phyloP scores from a whole-genome alignment of 352 stramenopile genomes.

The Phytophthora capsici region DNA sequence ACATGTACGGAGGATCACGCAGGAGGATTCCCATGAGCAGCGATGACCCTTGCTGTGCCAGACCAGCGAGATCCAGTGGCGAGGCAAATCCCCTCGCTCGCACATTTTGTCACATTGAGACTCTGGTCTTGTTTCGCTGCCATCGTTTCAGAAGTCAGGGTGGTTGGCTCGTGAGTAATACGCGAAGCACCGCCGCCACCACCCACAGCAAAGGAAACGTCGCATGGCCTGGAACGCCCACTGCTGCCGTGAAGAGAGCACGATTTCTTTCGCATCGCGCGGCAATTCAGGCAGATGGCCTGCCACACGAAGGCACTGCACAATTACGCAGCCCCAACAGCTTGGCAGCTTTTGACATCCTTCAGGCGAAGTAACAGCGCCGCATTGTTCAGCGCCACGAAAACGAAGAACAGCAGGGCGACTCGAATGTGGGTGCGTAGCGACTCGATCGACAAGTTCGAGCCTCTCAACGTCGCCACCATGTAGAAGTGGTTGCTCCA shows the following conservation, averaged over 20 bases:
- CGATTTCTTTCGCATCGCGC: slow-evolving; percentile 35
- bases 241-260: background rate
- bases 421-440: slow-evolving; percentile 6
- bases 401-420: slow-evolving; percentile 21
- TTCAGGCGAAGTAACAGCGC: slow-evolving; percentile 1
- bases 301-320: background rate
- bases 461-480: background rate
- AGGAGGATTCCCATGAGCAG: slow-evolving; percentile 9
- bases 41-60: background rate
- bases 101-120: slow-evolving; percentile 26
- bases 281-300: background rate
- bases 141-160: slow-evolving; percentile 27
- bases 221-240: slow-evolving; percentile 2
- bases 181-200: slow-evolving; percentile 7
- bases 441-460: slow-evolving; percentile 3
- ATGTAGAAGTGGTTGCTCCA: slow-evolving; percentile 23
- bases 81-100: slow-evolving; percentile 8
- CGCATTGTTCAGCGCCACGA: slow-evolving; percentile 2
- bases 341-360: background rate
- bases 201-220: background rate
- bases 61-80: slow-evolving; percentile 29
- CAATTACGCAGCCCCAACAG: slow-evolving; percentile 4
- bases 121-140: slow-evolving; percentile 13
- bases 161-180: slow-evolving; percentile 18
- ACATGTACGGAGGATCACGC: slow-evolving; percentile 24